phyloP scores from a whole-genome alignment of 2,329 filamentous ascomycete genomes.

The Neobulgaria alba region DNA sequence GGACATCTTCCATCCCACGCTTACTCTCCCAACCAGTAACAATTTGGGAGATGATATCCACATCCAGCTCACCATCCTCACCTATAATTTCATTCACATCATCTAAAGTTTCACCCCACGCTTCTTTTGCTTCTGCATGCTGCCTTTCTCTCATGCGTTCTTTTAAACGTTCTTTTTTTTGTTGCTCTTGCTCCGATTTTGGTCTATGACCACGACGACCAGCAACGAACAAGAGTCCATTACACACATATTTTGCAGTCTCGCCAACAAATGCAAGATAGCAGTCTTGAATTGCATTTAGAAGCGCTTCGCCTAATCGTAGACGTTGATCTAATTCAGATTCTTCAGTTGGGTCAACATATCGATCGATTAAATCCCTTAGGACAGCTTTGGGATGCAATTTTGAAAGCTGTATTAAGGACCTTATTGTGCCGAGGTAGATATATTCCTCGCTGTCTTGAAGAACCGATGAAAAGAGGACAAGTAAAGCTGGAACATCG shows the following conservation, averaged over 20 bases:
- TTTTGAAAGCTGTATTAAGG: conserved; percentile 50
- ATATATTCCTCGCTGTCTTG: conserved; percentile 64
- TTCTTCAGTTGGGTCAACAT: conserved; percentile 55
- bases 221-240: conserved; percentile 54
- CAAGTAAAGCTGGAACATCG: conserved; percentile 56
- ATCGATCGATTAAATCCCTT: conserved; percentile 56
- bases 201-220: conserved; percentile 53
- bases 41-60: conserved; percentile 48
- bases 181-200: conserved; percentile 49
- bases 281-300: conserved; percentile 55
- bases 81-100: conserved; percentile 35
- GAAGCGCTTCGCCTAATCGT: conserved; percentile 58
- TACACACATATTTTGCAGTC: conserved; percentile 41
- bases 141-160: conserved; percentile 40
- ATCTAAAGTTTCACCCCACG: conserved; percentile 45
- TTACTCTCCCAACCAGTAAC: conserved; percentile 60
- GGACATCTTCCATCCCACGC: conserved; percentile 57
- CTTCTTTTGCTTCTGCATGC: conserved; percentile 42
- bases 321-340: conserved; percentile 53
- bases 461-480: conserved; percentile 55
- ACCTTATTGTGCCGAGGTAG: conserved; percentile 57
- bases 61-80: conserved; percentile 21
- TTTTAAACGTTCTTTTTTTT: conserved; percentile 39
- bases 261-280: conserved; percentile 48
- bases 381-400: conserved; percentile 54